Evolutionary conservation across 1,139 yeast genomes (phyloP).

Genomic region (Kurtzmaniella quercitrusa): DNA sequence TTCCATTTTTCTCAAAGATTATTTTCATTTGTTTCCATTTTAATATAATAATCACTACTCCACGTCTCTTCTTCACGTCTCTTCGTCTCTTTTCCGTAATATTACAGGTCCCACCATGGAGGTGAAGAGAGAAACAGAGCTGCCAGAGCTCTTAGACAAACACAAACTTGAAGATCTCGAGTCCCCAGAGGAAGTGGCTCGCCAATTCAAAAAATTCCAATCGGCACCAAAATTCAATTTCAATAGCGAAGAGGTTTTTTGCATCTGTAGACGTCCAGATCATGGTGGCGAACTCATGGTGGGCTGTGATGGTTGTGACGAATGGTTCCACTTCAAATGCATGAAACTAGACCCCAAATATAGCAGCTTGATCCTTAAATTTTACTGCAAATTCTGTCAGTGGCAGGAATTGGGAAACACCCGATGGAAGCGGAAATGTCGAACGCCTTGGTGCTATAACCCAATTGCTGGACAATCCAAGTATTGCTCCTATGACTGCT

Average conservation of each 20-base stretch:
- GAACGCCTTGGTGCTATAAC: conserved; percentile 53
- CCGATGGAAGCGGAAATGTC: conserved; percentile 74
- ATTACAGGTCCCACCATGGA: not conserved
- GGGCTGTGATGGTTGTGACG: conserved; percentile 92
- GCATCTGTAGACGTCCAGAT: conserved; percentile 79
- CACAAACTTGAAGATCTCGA: conserved; percentile 14
- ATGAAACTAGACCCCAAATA: conserved; percentile 55
- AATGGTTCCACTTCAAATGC: conserved; percentile 89
- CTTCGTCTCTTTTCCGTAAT: no score
- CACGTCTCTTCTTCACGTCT: no score
- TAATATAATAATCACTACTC: no score
- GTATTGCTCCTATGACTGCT: conserved; percentile 77
- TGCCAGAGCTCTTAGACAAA: not conserved
- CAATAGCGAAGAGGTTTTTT: conserved; percentile 63
- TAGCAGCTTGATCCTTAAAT: conserved; percentile 58
- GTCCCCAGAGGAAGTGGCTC: conserved; percentile 37
- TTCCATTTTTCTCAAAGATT: no score
- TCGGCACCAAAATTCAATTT: conserved; percentile 42
- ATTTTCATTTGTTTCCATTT: no score
- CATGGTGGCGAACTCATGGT: conserved; percentile 79
- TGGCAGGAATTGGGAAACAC: conserved; percentile 43
- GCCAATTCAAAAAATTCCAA: conserved; percentile 40
- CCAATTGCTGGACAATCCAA: conserved; percentile 52
- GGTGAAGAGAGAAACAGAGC: not conserved
- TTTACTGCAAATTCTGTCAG: conserved; percentile 73